Base-by-base conservation (phyloP, 2,329 filamentous ascomycete species). In the Cercospora citrullina region DNA sequence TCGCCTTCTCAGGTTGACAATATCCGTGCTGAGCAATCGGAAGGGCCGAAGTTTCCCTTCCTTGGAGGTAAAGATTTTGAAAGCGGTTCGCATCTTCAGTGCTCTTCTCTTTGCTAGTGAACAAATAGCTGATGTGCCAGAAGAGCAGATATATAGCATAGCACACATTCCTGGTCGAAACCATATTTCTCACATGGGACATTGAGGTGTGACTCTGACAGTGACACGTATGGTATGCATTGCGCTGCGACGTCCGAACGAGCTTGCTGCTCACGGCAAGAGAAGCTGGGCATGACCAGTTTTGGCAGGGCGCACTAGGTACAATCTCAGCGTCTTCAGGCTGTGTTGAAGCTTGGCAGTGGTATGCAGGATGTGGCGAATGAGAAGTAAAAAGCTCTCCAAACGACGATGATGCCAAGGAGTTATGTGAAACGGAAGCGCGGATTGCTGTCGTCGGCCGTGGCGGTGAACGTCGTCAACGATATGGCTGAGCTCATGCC, bases 11-110 rank as follows among this genome's bases (percentile, higher is more conserved):
- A 77, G 63, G 66, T 78, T 78, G 21, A 48, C 59, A 68, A 72
- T 53, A 65, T 79, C 78, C 65, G 77, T 71, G 18, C 65, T 59
- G n/a, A 79, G 71, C 21, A 79, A 71, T 31, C 77, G 73, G 60
- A 77, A 78, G 4, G 78, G 77, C 66, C 72, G 69, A 6, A 79
- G 57, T 26, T 57, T 60, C 16, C 51, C 61, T 21, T 59, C 18
- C n/a, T 36, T 33, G n/a, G 55, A 31, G 18, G 26, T 18, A 30
- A 59, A 36, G 16, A 23, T 36, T 12, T 23, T 33, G 55, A 36
- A 36, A 33, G 18, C 9, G n/a, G 9, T 5, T n/a, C 30, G 55
- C 55, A 59, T 59, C 55, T 36, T 59, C 10, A 21, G 7, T 53
- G 48, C 23, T 53, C 1, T 28, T 8, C 12, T 26, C 23, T 28